phyloP scores from a whole-genome alignment of 108 stramenopile species.

The Mediolabrus comicus region DNA sequence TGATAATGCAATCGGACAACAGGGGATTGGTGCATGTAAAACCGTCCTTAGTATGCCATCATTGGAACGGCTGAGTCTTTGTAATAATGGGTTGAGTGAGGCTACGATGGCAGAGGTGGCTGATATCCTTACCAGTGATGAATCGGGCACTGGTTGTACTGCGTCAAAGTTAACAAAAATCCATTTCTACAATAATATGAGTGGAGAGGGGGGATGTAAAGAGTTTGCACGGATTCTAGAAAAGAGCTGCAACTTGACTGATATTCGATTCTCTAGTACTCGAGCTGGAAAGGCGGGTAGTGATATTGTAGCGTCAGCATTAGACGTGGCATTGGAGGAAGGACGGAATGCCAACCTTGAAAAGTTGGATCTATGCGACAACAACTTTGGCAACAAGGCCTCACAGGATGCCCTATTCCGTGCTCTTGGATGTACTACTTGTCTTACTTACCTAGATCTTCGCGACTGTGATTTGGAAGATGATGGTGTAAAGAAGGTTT shows the following conservation, averaged over 20 bases:
- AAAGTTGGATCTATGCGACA: slow-evolving; percentile 48
- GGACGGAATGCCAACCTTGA: slow-evolving; percentile 35
- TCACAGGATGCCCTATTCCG: slow-evolving; percentile 38
- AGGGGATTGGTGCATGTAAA: slow-evolving; percentile 41
- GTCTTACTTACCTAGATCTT: slow-evolving; percentile 43
- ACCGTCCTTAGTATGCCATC: slow-evolving; percentile 37
- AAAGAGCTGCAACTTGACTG: slow-evolving; percentile 36
- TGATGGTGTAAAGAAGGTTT: slow-evolving; percentile 50
- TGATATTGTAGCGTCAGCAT: slow-evolving; percentile 36
- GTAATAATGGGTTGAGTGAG: slow-evolving; percentile 46
- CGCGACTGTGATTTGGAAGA: slow-evolving; percentile 52
- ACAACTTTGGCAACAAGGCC: slow-evolving; percentile 45
- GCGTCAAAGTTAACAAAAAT: slow-evolving; percentile 44
- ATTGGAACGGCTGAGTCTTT: slow-evolving; percentile 36
- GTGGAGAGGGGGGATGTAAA: slow-evolving; percentile 52
- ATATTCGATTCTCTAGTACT: slow-evolving; percentile 49
- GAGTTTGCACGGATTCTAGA: slow-evolving; percentile 47
- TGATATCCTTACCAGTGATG: slow-evolving; percentile 45
- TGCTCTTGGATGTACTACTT: slow-evolving; percentile 20
- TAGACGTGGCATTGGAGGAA: slow-evolving; percentile 26
- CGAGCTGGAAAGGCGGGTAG: slow-evolving; percentile 31
- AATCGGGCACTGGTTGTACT: slow-evolving; percentile 40
- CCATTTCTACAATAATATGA: slow-evolving; percentile 64
- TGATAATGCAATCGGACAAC: slow-evolving; percentile 55
- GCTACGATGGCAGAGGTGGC: slow-evolving; percentile 47